These are phyloP conservation scores for Debaryomycetaceae sp. DNA, from an alignment of 1,139 yeast genomes.

Conservation along the genomic window DNA sequence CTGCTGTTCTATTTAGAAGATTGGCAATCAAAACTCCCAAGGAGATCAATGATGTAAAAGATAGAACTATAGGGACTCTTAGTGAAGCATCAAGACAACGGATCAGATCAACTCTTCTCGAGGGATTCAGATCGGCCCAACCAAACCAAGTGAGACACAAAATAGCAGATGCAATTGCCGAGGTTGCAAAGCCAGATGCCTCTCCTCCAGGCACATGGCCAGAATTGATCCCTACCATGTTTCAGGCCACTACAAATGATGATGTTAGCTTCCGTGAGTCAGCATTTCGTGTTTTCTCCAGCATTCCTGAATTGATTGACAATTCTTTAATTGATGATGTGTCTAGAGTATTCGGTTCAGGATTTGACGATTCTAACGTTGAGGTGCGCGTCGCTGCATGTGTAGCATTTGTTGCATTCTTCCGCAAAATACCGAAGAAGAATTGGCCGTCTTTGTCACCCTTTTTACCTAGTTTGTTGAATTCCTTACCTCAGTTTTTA, in stretches of 20 bases:
- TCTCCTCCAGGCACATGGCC: conserved; percentile 62
- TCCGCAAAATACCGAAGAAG: conserved; percentile 73
- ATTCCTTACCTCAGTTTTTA: conserved; percentile 81
- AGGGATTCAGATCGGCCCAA: conserved; percentile 66
- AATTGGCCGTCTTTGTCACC: conserved; percentile 76
- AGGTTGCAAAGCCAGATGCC: conserved; percentile 70
- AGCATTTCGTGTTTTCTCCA: conserved; percentile 81
- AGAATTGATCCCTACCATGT: conserved; percentile 70
- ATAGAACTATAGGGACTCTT: conserved; percentile 73
- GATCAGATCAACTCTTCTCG: conserved; percentile 62
- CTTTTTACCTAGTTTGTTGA: conserved; percentile 76
- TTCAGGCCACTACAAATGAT: conserved; percentile 59
- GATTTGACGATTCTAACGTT: conserved; percentile 75
- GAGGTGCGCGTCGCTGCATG: conserved; percentile 90
- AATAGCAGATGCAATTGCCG: conserved; percentile 90
- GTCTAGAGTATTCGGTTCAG: conserved; percentile 69
- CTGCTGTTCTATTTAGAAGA: conserved; percentile 88
- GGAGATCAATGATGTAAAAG: conserved; percentile 57
- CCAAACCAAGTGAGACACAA: conserved; percentile 81
- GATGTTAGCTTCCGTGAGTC: conserved; percentile 83
- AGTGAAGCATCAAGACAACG: conserved; percentile 56
- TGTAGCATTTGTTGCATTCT: conserved; percentile 87
- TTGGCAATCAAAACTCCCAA: conserved; percentile 77
- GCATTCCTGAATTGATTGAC: conserved; percentile 78
- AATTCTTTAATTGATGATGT: conserved; percentile 52